phyloP scores from a whole-genome alignment of 495 filamentous ascomycete species.

The Jackrogersella minutella region DNA sequence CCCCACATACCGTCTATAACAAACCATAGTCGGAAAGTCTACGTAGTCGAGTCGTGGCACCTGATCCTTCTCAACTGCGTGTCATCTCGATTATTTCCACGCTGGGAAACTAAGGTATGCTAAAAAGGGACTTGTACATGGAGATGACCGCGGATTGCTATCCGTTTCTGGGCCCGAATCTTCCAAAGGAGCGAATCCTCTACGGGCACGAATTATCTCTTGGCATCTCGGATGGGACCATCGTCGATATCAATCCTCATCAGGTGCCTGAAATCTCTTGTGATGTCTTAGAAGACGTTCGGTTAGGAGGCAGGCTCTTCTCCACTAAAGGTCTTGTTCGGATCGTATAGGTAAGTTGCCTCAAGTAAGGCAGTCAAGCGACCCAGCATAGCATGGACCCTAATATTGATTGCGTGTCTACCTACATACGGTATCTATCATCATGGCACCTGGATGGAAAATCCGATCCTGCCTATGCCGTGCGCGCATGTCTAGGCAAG shows the following conservation, averaged over 20 bases:
- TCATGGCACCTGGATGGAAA: not conserved
- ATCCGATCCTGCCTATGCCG: not conserved
- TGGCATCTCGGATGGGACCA: conserved; percentile 22
- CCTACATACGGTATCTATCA: conserved; percentile 7
- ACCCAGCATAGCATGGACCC: conserved; percentile 11
- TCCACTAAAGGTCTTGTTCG: conserved; percentile 11
- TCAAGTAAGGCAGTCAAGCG: too few species aligned
- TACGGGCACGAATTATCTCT: conserved; percentile 30
- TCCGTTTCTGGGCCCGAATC: conserved; percentile 23
- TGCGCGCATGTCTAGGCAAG: conserved; percentile 25
- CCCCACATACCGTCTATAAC: conserved; percentile 8
- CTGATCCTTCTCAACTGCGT: conserved; percentile 49
- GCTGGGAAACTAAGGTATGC: conserved; percentile 25
- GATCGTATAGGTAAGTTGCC: conserved; percentile 14
- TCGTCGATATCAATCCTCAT: conserved; percentile 22
- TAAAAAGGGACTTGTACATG: conserved; percentile 21
- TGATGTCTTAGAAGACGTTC: conserved; percentile 21
- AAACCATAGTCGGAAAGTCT: not conserved
- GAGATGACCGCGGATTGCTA: conserved; percentile 30
- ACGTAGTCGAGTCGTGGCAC: conserved; percentile 41
- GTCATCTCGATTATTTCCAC: conserved; percentile 42
- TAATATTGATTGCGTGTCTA: conserved; percentile 26
- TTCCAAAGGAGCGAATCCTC: conserved; percentile 18
- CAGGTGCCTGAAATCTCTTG: conserved; percentile 8
- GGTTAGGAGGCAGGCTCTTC: conserved; percentile 5